Evolutionary conservation across 305 asterid species (phyloP).

Genomic region (Fraxinus greggii): DNA sequence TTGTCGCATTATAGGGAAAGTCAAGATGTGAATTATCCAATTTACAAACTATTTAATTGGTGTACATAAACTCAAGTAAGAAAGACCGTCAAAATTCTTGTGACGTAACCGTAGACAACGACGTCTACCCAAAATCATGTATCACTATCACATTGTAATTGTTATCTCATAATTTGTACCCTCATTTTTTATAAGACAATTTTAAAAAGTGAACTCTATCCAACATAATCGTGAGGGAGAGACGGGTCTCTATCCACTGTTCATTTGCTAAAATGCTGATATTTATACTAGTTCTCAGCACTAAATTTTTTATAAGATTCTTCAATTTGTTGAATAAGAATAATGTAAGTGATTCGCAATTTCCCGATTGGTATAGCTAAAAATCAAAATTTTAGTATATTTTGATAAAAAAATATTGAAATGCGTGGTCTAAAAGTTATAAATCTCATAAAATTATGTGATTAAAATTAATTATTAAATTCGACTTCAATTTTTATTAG

Average conservation of each 20-base stretch:
- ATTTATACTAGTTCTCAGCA: neutral
- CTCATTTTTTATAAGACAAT: neutral
- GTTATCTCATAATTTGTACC: no score
- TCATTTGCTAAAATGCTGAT: neutral
- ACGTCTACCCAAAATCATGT: neutral
- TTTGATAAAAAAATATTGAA: no score
- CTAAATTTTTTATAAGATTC: neutral
- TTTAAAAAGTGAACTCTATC: neutral
- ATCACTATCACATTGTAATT: neutral
- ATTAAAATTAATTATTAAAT: no score
- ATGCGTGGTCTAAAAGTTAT: no score
- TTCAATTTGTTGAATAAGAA: neutral
- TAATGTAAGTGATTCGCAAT: neutral
- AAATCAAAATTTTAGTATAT: no score
- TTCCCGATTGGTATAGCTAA: no score
- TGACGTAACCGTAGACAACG: neutral
- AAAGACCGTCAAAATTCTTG: neutral
- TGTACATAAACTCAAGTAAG: neutral
- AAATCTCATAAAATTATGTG: no score
- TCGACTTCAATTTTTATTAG: neutral
- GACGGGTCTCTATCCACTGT: neutral
- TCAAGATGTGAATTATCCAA: neutral
- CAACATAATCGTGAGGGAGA: neutral
- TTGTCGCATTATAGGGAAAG: neutral
- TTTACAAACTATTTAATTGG: neutral